Base-by-base conservation (phyloP, 1,139 yeast genomes). In the Hyphopichia burtonii region DNA sequence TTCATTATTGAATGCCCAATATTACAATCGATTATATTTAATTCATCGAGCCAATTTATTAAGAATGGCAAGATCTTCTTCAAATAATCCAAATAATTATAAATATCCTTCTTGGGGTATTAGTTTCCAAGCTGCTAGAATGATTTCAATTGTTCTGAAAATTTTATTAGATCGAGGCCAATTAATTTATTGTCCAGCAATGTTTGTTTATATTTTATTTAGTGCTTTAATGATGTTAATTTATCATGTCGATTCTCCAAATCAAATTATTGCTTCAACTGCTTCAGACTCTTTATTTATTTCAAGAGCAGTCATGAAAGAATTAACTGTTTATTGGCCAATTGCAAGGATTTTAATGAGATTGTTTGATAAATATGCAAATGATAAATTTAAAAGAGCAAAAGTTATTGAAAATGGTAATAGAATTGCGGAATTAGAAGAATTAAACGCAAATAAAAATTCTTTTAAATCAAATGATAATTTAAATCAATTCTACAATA, bases 81-180 rank as follows among this genome's bases (percentile, higher is more conserved):
- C 74, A 4, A 66, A 73, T 7, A 68, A 71, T 46, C 64, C 77
- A 17, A 66, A 71, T 56, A 76, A 74, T 53, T 80, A 74, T 55
- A 78, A 75, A 43, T 84, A 83, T 58, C 90, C 93, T 1, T 81
- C 89, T 7, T 83, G 93, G 86, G 90, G 93, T 12, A 86, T 87
- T 47, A 85, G 91, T 2, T 86, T 86, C 68, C 91, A 86, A 59
- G 89, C 95, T 0, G 89, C 94, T 1, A 80, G 88, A 55, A 84
- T 85, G 85, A 83, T 86, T 48, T 79, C 86, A 6, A 72, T 82
- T 45, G 83, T 86, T 41, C 68, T 81, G 37, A 84, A 83, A 44
- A 80, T 79, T 45, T 54, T 86, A 47, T 61, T 76, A 31, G 78
- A 76, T 37, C 71, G 76, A 39, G 74, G 76, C 44, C 78, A 79